Conservation (phyloP, 306 rosid species). For the Phaseolus lunatus region DNA sequence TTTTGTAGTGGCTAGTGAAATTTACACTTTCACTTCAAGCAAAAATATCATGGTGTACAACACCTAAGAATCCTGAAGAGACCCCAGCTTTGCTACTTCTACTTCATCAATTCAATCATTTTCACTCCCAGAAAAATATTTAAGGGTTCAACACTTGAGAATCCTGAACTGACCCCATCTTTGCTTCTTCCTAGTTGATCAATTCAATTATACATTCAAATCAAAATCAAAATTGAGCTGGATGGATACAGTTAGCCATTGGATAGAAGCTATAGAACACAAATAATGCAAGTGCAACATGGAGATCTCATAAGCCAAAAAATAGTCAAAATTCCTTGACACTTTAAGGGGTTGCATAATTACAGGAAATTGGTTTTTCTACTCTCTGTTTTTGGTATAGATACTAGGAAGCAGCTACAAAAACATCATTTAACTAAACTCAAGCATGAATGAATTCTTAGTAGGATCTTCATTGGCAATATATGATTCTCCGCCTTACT, state of each 20-base stretch:
- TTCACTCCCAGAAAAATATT: background rate
- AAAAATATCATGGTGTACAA: too few species aligned
- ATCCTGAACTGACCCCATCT: background rate
- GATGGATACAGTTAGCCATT: conserved; percentile 25
- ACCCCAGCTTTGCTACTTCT: background rate
- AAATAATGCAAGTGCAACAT: conserved; percentile 21
- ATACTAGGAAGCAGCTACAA: conserved; percentile 7
- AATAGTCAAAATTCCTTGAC: conserved; percentile 35
- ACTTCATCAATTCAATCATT: background rate
- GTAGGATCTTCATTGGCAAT: conserved; percentile 36
- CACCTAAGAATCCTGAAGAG: background rate
- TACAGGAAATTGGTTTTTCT: conserved; percentile 24
- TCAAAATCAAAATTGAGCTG: conserved; percentile 56
- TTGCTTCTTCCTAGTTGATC: background rate
- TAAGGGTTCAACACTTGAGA: background rate
- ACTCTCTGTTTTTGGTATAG: conserved; percentile 18
- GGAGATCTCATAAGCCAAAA: conserved; percentile 17
- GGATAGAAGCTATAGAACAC: conserved; percentile 33
- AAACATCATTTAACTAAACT: conserved; percentile 41
- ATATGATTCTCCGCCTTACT: conserved; percentile 21
- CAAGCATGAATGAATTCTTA: conserved; percentile 45
- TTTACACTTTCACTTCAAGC: too few species aligned
- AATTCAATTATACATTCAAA: conserved; percentile 16
- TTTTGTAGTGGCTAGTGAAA: too few species aligned
- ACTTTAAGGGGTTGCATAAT: conserved; percentile 24